Conservation (phyloP, 75 land plant genomes). For the Isoetes taiwanensis region DNA sequence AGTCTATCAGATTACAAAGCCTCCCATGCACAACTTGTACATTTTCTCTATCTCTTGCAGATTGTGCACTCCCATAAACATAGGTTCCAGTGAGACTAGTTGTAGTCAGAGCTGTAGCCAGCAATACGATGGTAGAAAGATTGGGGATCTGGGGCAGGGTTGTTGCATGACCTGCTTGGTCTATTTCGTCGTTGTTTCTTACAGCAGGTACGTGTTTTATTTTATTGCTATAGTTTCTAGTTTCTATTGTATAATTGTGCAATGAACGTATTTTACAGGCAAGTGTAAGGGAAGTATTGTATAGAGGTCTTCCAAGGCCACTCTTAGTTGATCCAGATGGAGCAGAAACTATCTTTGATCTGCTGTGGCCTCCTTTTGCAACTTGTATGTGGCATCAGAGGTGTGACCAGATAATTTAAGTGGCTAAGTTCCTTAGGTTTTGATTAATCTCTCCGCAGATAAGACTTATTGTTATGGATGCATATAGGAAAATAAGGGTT, state of each 20-base stretch:
- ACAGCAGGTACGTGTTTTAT: constrained; percentile 69
- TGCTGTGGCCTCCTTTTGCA: constrained; percentile 72
- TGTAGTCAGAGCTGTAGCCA: constrained; percentile 45
- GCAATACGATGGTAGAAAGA: constrained; percentile 24
- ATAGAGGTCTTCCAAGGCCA: constrained; percentile 52
- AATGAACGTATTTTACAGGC: too few relatives aligned
- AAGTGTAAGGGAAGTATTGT: constrained; percentile 48
- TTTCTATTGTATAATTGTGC: too few relatives aligned
- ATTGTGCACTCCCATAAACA: too few relatives aligned
- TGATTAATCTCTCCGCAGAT: neutral
- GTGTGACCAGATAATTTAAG: constrained; percentile 12
- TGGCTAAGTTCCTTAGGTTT: neutral
- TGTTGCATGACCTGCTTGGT: constrained; percentile 64
- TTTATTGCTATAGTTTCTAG: too few relatives aligned
- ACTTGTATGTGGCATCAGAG: constrained; percentile 36
- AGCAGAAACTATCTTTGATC: constrained; percentile 44
- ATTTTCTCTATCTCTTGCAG: too few relatives aligned
- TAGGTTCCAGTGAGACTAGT: constrained; percentile 87
- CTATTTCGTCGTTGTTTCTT: constrained; percentile 75
- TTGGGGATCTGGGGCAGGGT: constrained; percentile 14
- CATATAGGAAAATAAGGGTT: constrained; percentile 38
- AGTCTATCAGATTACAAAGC: too few relatives aligned
- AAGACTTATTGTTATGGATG: too few relatives aligned
- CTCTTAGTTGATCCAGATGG: constrained; percentile 44
- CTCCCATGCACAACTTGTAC: too few relatives aligned